Evolutionary conservation across 306 rosid genomes (phyloP).

Genomic region (Geum urbanum): DNA sequence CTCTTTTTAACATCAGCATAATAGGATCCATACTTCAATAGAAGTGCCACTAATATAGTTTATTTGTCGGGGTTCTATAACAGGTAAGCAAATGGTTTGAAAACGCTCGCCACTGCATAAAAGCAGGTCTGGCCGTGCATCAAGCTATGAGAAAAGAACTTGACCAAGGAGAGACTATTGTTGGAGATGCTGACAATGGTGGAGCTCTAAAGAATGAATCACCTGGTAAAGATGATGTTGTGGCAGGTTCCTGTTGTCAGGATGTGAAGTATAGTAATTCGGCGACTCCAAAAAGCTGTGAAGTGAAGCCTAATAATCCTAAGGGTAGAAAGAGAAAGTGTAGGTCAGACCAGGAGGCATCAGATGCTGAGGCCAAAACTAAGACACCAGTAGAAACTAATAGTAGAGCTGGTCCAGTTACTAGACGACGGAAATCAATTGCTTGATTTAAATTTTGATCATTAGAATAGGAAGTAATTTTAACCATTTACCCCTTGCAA

Average conservation of each 20-base stretch:
- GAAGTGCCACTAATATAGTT: neutral
- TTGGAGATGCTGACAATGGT: constrained; percentile 15
- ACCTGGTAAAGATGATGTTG: constrained; percentile 5
- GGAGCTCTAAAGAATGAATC: constrained; percentile 28
- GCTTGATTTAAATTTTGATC: constrained; percentile 31
- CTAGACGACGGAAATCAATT: constrained; percentile 45
- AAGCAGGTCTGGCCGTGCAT: constrained; percentile 29
- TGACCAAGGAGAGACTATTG: constrained; percentile 15
- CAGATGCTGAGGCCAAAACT: constrained; percentile 22
- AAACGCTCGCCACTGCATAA: constrained; percentile 48
- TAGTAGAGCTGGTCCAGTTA: constrained; percentile 33
- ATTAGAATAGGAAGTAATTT: constrained; percentile 18
- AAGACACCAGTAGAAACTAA: constrained; percentile 24
- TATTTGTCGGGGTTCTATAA: constrained; percentile 3
- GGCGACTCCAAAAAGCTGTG: constrained; percentile 25
- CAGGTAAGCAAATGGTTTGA: constrained; percentile 96
- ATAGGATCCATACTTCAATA: neutral
- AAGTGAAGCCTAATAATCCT: constrained; percentile 31
- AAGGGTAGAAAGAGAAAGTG: constrained; percentile 57
- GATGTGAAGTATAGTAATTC: constrained; percentile 25
- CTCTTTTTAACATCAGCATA: constrained; percentile 10
- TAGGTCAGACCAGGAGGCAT: constrained; percentile 40
- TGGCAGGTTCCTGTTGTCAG: constrained; percentile 19
- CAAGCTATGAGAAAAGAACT: constrained; percentile 17
- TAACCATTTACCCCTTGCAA: constrained; percentile 26